These are phyloP conservation scores for Paraglomus brasilianum DNA, from an alignment of 192 early-diverging fungal genomes.

Conservation along the genomic window DNA sequence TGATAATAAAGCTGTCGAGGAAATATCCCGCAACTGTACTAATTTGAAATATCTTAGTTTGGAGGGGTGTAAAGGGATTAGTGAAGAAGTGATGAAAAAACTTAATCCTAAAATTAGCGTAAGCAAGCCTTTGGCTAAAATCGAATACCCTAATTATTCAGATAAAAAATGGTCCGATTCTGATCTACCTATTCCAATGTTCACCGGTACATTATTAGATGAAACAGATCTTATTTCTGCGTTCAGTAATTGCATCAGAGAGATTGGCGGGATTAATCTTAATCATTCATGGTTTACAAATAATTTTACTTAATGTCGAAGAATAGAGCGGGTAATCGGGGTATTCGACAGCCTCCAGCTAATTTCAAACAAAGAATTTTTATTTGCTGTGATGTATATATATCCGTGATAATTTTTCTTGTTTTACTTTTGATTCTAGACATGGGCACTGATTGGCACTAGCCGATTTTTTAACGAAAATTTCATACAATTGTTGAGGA, in stretches of 20 bases:
- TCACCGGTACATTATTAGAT: background rate
- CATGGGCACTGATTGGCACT: background rate
- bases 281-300: slow-evolving; percentile 17
- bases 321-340: slow-evolving; percentile 22
- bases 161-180: slow-evolving; percentile 4
- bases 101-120: slow-evolving; percentile 15
- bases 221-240: slow-evolving; percentile 1
- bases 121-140: no score
- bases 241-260: slow-evolving; percentile 3
- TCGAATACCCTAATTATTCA: slow-evolving; percentile 12
- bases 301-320: slow-evolving; percentile 19
- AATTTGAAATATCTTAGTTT: slow-evolving; percentile 10
- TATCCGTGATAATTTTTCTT: slow-evolving; percentile 20
- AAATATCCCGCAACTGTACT: background rate
- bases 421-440: slow-evolving; percentile 19
- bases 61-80: background rate
- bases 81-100: slow-evolving; percentile 18
- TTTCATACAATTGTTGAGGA: slow-evolving; percentile 15
- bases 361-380: slow-evolving; percentile 23
- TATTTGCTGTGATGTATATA: slow-evolving; percentile 22
- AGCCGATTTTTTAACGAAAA: background rate
- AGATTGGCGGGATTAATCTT: slow-evolving; percentile 16
- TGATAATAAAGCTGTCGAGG: background rate
- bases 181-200: slow-evolving; percentile 7
- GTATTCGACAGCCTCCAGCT: slow-evolving; percentile 23